phyloP scores from a whole-genome alignment of 768 basidiomycete genomes.

The Boletus tomentosulus region DNA sequence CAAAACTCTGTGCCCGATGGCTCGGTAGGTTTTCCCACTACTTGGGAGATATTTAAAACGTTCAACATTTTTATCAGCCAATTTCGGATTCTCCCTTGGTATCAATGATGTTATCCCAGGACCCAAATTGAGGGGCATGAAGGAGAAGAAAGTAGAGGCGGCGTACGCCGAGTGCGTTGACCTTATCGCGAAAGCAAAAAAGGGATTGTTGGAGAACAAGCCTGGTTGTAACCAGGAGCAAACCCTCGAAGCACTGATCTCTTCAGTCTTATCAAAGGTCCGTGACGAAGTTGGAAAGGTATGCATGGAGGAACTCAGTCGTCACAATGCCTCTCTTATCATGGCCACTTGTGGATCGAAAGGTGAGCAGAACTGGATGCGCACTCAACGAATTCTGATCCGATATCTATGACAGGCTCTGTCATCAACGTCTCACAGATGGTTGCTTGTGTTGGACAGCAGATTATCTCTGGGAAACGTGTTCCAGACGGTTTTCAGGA shows the following conservation, averaged over 20 bases:
- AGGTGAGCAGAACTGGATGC: slow-evolving; percentile 45
- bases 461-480: slow-evolving; percentile 97
- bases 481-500: slow-evolving; percentile 99
- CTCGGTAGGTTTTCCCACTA: slow-evolving; percentile 52
- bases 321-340: slow-evolving; percentile 94
- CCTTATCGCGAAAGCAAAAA: slow-evolving; percentile 85
- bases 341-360: slow-evolving; percentile 99
- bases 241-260: slow-evolving; percentile 95
- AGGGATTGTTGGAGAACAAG: slow-evolving; percentile 90
- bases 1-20: slow-evolving; percentile 93
- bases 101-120: slow-evolving; percentile 99
- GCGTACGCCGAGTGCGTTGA: slow-evolving; percentile 87
- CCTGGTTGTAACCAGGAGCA: slow-evolving; percentile 98
- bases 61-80: slow-evolving; percentile 54
- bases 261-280: slow-evolving; percentile 88
- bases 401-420: slow-evolving; percentile 59
- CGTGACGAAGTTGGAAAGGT: slow-evolving; percentile 95
- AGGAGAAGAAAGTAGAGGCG: slow-evolving; percentile 79
- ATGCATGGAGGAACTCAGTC: slow-evolving; percentile 97
- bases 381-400: background rate
- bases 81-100: slow-evolving; percentile 95
- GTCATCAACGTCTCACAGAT: slow-evolving; percentile 99
- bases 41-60: background rate
- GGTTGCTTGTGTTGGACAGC: slow-evolving; percentile 99
- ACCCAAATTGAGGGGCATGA: slow-evolving; percentile 69